These are phyloP conservation scores for Teratosphaeriaceae sp. DNA, from an alignment of 2,329 filamentous ascomycete species.

Conservation along the genomic window DNA sequence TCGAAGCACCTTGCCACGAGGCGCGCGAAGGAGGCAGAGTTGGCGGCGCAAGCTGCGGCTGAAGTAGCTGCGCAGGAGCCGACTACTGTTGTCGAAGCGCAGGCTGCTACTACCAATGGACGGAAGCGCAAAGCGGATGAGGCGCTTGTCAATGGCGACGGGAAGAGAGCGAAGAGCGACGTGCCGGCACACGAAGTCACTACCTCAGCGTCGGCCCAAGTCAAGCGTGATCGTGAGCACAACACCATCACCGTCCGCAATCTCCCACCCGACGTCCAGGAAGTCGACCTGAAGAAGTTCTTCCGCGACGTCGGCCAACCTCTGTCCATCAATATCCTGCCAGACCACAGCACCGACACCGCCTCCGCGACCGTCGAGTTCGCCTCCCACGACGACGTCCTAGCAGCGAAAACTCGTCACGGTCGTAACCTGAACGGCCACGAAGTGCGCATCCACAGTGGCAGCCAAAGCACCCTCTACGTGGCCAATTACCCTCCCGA, in stretches of 20 bases:
- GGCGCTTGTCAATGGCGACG: conserved; percentile 42
- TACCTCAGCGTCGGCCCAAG: conserved; percentile 28
- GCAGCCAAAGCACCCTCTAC: conserved; percentile 74
- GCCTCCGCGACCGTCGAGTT: conserved; percentile 80
- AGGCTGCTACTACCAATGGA: conserved; percentile 22
- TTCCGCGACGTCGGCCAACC: conserved; percentile 87
- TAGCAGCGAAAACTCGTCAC: conserved; percentile 73
- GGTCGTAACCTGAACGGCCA: conserved; percentile 70
- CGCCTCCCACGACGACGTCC: conserved; percentile 68
- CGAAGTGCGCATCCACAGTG: conserved; percentile 67
- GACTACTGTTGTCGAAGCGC: conserved; percentile 25
- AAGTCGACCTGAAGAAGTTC: conserved; percentile 74
- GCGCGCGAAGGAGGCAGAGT: conserved; percentile 57
- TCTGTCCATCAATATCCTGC: conserved; percentile 64
- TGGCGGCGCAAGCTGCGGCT: too few species aligned
- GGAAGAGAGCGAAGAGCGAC: conserved; percentile 60
- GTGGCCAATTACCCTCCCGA: conserved; percentile 82
- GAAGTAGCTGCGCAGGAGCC: conserved; percentile 40
- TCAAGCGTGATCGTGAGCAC: conserved; percentile 84
- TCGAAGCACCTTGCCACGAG: conserved; percentile 57
- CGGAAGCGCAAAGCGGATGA: conserved; percentile 70
- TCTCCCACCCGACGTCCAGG: conserved; percentile 61
- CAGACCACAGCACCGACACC: conserved; percentile 53
- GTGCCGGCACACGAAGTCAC: conserved; percentile 29
- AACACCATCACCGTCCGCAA: conserved; percentile 76